phyloP scores from a whole-genome alignment of 2,329 filamentous ascomycete genomes.

The Elsinoe perseae region DNA sequence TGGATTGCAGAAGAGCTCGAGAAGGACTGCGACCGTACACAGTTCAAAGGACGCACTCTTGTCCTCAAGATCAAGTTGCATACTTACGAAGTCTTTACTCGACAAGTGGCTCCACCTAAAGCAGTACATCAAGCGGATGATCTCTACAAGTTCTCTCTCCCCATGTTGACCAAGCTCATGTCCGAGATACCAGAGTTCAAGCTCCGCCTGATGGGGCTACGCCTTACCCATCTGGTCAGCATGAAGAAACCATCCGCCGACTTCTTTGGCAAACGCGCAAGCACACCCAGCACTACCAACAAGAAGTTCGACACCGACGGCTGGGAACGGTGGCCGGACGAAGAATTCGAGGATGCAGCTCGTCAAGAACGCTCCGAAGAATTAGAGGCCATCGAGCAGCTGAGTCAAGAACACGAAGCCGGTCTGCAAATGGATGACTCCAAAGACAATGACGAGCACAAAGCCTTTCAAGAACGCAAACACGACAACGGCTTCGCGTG shows the following conservation, averaged over 20 bases:
- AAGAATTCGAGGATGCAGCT: constrained; percentile 56
- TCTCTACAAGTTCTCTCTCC: constrained; percentile 70
- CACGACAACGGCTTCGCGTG: constrained; percentile 29
- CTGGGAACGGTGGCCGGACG: constrained; percentile 63
- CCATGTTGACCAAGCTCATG: constrained; percentile 76
- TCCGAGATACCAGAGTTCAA: constrained; percentile 74
- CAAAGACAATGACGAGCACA: constrained; percentile 18
- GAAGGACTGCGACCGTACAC: constrained; percentile 68
- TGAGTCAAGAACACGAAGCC: constrained; percentile 51
- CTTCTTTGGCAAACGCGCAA: constrained; percentile 58
- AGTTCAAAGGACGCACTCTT: constrained; percentile 83
- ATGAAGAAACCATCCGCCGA: constrained; percentile 72
- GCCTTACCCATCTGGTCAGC: constrained; percentile 79
- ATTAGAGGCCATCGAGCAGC: constrained; percentile 52
- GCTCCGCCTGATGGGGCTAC: constrained; percentile 76
- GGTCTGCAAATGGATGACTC: not conserved
- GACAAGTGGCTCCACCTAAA: constrained; percentile 68
- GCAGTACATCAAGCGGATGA: constrained; percentile 69
- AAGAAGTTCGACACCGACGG: constrained; percentile 40
- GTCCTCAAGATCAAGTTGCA: constrained; percentile 90
- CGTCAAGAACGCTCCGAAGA: constrained; percentile 53
- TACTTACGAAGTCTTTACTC: constrained; percentile 83
- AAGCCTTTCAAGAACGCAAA: constrained; percentile 21
- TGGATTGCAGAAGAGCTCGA: constrained; percentile 78
- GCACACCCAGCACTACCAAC: constrained; percentile 33